Evolutionary conservation across 331 rosid genomes (phyloP), one percentile per base, ranked within the genome.

Genomic region (Quercus lobata): DNA sequence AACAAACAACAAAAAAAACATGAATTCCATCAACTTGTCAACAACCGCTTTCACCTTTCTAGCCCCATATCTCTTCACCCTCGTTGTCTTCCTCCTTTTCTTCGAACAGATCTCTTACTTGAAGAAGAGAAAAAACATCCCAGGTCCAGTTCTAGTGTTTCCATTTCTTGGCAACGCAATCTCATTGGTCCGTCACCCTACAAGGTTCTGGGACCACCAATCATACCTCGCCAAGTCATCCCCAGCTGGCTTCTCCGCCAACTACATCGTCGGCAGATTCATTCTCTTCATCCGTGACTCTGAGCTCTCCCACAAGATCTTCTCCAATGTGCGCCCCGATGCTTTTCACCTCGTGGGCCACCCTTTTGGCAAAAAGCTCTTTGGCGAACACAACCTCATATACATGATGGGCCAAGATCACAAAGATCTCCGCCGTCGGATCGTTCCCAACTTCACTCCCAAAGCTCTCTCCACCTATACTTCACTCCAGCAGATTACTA

Each of bases 321-420:
- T 95, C 85, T 63, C 94, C 74, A 95, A 95, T 83, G 98, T 95
- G 14, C 85, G 89, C 19, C 92, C 96, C 37, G 84, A 93, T 32
- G 97, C 96, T 0, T 90, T 95, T 69, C 86, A 37, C 29, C 86
- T 95, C 0, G 90, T 95, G 27, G 98, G 98, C 19, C 99, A 95
- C 35, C 99, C 99, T 1, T 95, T 95, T 22, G 99, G 98, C 0
- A 93, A 95, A 41, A 95, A 93, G 72, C 97, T 95, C 1, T 95
- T 95, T 57, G 99, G 98, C 1, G 91, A 95, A 0, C 97, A 93
- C 71, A 95, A 95, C 72, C 91, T 95, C 58, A 93, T 95, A 53
- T 93, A 91, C 86, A 90, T 89, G 94, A 86, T 86, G 65, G 99
- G 99, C 2, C 96, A 93, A 41, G 84, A 83, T 1, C 99, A 95